Conservation (phyloP, 73 alveolate genomes). For the Stentor roeselii region DNA sequence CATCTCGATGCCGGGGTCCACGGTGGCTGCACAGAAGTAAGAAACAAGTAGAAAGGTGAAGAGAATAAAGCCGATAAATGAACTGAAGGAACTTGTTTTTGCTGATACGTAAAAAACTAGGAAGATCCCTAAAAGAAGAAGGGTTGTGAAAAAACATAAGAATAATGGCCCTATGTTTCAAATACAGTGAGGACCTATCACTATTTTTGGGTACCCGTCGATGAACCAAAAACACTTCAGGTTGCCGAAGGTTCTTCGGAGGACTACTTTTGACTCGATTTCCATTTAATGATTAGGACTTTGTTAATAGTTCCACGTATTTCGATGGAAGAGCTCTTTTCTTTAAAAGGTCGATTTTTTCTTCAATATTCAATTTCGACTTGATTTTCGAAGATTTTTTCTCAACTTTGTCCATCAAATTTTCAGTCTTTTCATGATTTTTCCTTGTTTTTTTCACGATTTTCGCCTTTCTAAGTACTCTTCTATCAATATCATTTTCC, state of each 20-base stretch:
- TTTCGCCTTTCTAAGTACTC: background rate
- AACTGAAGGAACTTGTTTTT: background rate
- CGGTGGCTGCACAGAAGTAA: background rate
- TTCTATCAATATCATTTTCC: background rate
- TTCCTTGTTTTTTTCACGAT: background rate
- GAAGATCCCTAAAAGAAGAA: background rate
- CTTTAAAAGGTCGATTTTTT: background rate
- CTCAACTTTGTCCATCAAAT: background rate
- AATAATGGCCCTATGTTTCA: background rate
- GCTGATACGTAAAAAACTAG: background rate
- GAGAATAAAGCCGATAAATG: background rate
- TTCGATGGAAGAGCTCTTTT: background rate
- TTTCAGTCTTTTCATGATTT: background rate
- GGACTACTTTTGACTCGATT: background rate
- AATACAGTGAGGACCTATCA: slow-evolving; percentile 6
- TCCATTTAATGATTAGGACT: no score
- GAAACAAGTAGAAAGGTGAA: background rate
- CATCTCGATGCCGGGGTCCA: slow-evolving; percentile 8
- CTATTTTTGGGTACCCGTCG: background rate
- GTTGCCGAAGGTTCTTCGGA: background rate
- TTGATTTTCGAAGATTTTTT: no score
- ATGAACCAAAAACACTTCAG: slow-evolving; percentile 12
- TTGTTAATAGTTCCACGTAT: no score
- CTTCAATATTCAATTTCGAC: no score
- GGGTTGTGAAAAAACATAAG: background rate